Evolutionary conservation across 1,284 basidiomycete species (phyloP).

Genomic region (Leccinum olivaceoglutinosum): DNA sequence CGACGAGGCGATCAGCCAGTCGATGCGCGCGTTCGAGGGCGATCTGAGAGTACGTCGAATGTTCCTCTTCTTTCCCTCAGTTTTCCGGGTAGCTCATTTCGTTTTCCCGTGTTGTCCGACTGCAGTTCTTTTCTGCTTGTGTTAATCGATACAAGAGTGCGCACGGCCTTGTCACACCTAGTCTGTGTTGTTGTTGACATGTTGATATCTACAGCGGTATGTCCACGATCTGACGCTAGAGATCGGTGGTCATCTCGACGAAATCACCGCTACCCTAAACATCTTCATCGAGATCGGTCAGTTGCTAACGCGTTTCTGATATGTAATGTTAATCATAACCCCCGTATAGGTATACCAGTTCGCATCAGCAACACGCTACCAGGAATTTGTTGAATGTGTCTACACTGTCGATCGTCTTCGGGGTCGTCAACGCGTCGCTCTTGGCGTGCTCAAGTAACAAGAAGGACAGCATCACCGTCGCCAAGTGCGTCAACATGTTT

Average conservation of each 20-base stretch:
- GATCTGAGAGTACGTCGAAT: slow-evolving; percentile 39
- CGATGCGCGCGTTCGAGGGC: slow-evolving; percentile 43
- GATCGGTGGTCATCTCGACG: slow-evolving; percentile 49
- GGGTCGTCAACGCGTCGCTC: slow-evolving; percentile 48
- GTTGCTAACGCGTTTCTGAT: slow-evolving; percentile 11
- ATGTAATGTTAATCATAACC: slow-evolving; percentile 3
- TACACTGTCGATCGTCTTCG: slow-evolving; percentile 56
- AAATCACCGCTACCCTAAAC: slow-evolving; percentile 42
- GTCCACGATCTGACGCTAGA: slow-evolving; percentile 48
- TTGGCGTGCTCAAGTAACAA: slow-evolving; percentile 41
- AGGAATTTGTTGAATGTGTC: slow-evolving; percentile 48
- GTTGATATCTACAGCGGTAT: slow-evolving; percentile 37
- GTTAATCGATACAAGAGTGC: slow-evolving; percentile 24
- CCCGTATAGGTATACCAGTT: slow-evolving; percentile 49
- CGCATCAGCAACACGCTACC: slow-evolving; percentile 52
- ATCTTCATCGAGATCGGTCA: slow-evolving; percentile 51
- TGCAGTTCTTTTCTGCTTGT: slow-evolving; percentile 28
- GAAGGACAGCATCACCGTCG: slow-evolving; percentile 16
- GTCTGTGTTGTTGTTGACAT: neutral
- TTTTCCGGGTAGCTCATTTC: neutral
- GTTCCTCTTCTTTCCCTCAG: neutral
- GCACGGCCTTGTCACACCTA: slow-evolving; percentile 15
- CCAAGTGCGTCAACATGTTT: slow-evolving; percentile 47
- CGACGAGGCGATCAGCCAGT: slow-evolving; percentile 48
- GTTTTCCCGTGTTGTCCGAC: neutral